Conservation (phyloP, 2,329 filamentous ascomycete genomes). For the Penicillium sp. region DNA sequence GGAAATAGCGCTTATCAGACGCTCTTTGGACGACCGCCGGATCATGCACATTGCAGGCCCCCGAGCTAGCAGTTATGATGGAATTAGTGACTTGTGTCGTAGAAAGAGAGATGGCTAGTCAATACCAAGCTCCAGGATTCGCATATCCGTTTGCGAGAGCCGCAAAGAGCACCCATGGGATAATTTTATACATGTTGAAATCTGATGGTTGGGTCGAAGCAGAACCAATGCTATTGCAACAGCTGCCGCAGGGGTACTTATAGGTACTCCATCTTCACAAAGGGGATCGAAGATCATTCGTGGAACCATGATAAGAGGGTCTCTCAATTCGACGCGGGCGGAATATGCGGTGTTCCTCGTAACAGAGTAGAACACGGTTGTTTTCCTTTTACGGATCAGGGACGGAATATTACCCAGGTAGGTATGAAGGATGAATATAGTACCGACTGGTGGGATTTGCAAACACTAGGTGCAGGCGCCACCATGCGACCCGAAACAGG, state of each 20-base stretch:
- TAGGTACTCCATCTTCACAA: neutral
- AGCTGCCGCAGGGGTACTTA: neutral
- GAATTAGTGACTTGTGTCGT: neutral
- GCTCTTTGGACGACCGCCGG: constrained; percentile 51
- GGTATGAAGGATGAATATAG: neutral
- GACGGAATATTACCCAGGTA: neutral
- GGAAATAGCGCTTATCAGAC: constrained; percentile 54
- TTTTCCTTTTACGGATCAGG: neutral
- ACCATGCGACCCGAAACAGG: neutral
- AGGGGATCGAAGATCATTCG: constrained; percentile 9
- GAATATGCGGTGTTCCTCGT: no score
- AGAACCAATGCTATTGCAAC: neutral
- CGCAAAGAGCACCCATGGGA: constrained; percentile 8
- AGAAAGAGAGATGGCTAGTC: neutral
- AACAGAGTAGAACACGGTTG: no score
- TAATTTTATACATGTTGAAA: constrained; percentile 5
- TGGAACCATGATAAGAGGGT: constrained; percentile 7
- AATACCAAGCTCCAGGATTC: constrained; percentile 29
- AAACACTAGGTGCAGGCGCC: neutral
- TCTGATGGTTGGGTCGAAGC: neutral
- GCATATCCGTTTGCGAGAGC: constrained; percentile 30
- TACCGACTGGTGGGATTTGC: constrained; percentile 13
- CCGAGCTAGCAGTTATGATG: constrained; percentile 13
- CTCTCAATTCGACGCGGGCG: neutral
- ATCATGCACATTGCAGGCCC: constrained; percentile 46